Evolutionary conservation across 1,284 basidiomycete species (phyloP), one percentile per base, ranked within the genome.

Genomic region (Paramarasmius palmivorus): DNA sequence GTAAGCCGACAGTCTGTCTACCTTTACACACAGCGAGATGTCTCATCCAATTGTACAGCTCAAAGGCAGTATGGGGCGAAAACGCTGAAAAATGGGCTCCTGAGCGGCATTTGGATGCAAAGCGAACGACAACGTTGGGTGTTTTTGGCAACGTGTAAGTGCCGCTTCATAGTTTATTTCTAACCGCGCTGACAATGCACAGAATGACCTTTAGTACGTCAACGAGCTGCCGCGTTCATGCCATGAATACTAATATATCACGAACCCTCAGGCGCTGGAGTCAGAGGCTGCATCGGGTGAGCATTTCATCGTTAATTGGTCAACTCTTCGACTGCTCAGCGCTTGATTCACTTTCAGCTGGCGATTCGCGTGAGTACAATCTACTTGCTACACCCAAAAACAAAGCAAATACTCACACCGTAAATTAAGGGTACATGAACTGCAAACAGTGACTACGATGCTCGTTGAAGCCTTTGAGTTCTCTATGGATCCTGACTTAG

Each of bases 91-190:
- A 57, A 20, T 63, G 58, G 58, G 54, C 54, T 36, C 61, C 61
- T 10, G 50, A 57, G n/a, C 48, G 61, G 17, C 61, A 54, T 23
- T 23, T 63, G 15, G 38, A 39, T 7, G 17, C 17, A 7, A 32
- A 56, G 14, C 40, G 44, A 19, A 50, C 41, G 29, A 50, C 37
- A 7, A 37, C 34, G n/a, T 17, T 62, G 10, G 60, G 60, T 12
- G 49, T 60, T 37, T 53, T 57, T 26, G 54, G 50, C 1, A 60
- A 60, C 41, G 10, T 62, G 57, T 62, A 29, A 52, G 59, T 37
- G 10, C 9, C 37, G 8, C 36, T 3, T 15, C 10, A n/a, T n/a
- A n/a, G n/a, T n/a, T n/a, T n/a, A n/a, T n/a, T n/a, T n/a, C n/a
- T n/a, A n/a, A n/a, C n/a, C n/a, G 6, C 12, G 6, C 29, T 32